Percentiles rank a stretch among this genome's conserved stretches.
phyloP scores from a whole-genome alignment of 805 yeast genomes.

The Metschnikowia kofuensis region DNA sequence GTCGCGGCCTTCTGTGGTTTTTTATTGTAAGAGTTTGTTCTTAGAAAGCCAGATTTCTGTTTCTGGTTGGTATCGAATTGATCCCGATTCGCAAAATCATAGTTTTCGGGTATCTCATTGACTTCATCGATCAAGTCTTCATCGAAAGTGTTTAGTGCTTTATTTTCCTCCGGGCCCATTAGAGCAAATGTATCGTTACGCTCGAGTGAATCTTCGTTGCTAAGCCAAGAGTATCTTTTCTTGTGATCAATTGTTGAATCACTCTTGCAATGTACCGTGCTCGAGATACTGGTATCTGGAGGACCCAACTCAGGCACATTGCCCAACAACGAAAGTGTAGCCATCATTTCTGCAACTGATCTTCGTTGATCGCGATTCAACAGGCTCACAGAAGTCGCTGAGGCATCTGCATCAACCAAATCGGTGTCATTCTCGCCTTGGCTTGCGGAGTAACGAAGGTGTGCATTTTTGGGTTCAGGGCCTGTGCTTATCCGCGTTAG shows the following conservation, averaged over 20 bases:
- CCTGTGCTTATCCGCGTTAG: background rate
- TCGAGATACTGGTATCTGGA: background rate
- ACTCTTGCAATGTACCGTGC: background rate
- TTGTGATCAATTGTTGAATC: background rate
- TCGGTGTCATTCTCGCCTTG: too few relatives aligned
- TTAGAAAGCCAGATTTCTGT: slow-evolving; percentile 17
- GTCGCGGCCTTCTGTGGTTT: slow-evolving; percentile 30
- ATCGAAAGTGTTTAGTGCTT: slow-evolving; percentile 14
- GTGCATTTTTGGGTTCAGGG: too few relatives aligned
- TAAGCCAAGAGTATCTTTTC: slow-evolving; percentile 29
- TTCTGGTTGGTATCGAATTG: background rate
- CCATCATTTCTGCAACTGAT: slow-evolving; percentile 32
- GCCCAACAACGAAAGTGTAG: slow-evolving; percentile 22
- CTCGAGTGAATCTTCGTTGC: slow-evolving; percentile 25
- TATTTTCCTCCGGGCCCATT: slow-evolving; percentile 2
- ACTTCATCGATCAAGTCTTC: slow-evolving; percentile 36
- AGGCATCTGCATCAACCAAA: background rate
- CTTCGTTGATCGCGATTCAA: slow-evolving; percentile 8
- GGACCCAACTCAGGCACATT: slow-evolving; percentile 1
- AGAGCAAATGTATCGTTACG: slow-evolving; percentile 4
- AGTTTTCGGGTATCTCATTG: slow-evolving; percentile 37
- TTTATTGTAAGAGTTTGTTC: slow-evolving; percentile 40
- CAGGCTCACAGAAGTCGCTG: background rate
- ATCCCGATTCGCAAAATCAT: slow-evolving; percentile 33
- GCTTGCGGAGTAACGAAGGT: too few relatives aligned